Conservation (phyloP, 768 basidiomycete species). For the Cystoderma amianthinum region DNA sequence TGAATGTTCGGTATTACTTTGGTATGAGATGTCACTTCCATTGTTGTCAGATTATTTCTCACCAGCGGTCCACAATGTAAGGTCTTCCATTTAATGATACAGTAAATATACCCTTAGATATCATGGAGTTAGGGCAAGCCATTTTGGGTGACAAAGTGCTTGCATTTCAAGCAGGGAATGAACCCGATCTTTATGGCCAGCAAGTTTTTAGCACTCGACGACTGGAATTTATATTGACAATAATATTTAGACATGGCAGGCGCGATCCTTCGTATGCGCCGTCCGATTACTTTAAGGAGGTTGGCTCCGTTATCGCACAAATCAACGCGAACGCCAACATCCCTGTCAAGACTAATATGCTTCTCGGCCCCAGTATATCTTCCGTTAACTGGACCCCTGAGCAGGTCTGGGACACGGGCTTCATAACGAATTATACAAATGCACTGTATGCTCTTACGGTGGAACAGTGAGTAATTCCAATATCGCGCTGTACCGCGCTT, state of each 20-base stretch:
- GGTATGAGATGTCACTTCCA: slow-evolving; percentile 22
- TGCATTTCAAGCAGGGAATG: slow-evolving; percentile 71
- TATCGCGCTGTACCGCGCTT: not conserved
- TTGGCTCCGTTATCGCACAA: slow-evolving; percentile 12
- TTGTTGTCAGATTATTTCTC: slow-evolving; percentile 1
- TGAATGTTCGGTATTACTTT: slow-evolving; percentile 60
- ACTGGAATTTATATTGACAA: slow-evolving; percentile 2
- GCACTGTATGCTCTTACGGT: slow-evolving; percentile 40
- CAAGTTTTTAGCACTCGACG: slow-evolving; percentile 11
- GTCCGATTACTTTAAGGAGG: slow-evolving; percentile 40
- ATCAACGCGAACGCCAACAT: slow-evolving; percentile 18
- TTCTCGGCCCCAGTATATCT: slow-evolving; percentile 63
- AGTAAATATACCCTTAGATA: slow-evolving; percentile 38
- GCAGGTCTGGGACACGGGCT: slow-evolving; percentile 43
- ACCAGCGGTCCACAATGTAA: slow-evolving; percentile 4
- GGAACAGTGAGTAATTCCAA: slow-evolving; percentile 43
- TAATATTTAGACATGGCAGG: slow-evolving; percentile 22
- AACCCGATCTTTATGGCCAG: slow-evolving; percentile 66
- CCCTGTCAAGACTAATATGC: slow-evolving; percentile 20
- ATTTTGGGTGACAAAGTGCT: slow-evolving; percentile 61
- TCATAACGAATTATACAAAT: slow-evolving; percentile 32
- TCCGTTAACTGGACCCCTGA: slow-evolving; percentile 45
- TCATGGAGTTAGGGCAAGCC: slow-evolving; percentile 50
- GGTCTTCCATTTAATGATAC: slow-evolving; percentile 65
- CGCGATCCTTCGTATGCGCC: slow-evolving; percentile 22